These are phyloP conservation scores for Beta vulgaris DNA, from an alignment of 148 eudicot species.

Conservation along the genomic window DNA sequence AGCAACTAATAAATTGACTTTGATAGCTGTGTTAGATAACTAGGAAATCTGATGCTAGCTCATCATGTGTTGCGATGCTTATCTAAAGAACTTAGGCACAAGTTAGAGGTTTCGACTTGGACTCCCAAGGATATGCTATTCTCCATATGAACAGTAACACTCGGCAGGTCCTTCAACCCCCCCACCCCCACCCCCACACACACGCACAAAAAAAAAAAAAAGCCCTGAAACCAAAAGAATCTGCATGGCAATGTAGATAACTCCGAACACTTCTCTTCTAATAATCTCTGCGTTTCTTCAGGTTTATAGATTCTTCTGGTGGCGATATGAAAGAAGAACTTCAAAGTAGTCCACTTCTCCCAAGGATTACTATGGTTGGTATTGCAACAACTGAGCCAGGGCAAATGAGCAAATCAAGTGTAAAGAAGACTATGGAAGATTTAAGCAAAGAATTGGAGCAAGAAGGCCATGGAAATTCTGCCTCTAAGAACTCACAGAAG, in stretches of 20 bases:
- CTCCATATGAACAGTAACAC: background rate
- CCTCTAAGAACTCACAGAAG: constrained; percentile 26
- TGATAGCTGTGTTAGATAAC: background rate
- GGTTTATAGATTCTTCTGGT: constrained; percentile 26
- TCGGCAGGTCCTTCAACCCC: background rate
- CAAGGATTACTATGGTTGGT: constrained; percentile 91
- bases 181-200: too few species aligned
- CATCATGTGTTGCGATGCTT: background rate
- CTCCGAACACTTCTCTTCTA: background rate
- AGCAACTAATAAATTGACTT: background rate
- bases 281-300: background rate
- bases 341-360: constrained; percentile 59
- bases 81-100: background rate
- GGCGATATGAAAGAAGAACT: constrained; percentile 34
- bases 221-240: background rate
- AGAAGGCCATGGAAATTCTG: constrained; percentile 39
- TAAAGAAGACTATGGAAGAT: constrained; percentile 85
- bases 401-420: constrained; percentile 59
- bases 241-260: background rate
- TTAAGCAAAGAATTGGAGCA: constrained; percentile 74
- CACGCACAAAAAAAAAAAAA: background rate
- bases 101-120: background rate
- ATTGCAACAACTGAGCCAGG: constrained; percentile 72
- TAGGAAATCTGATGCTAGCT: background rate
- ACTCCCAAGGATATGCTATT: background rate